phyloP scores from a whole-genome alignment of 805 yeast genomes.

The Candida xiaguanensis region DNA sequence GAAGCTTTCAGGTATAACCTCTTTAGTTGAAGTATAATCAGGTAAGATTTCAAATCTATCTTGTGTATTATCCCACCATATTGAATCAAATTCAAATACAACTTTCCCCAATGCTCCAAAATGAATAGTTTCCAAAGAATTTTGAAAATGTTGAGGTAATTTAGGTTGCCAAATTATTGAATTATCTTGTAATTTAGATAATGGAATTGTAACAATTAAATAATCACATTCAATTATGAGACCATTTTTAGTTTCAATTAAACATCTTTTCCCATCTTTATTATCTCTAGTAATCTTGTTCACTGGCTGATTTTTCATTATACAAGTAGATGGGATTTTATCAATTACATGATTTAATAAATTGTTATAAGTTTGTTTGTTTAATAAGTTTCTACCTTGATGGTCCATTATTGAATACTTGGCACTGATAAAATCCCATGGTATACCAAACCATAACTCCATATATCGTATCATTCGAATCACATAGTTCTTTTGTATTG shows the following conservation, averaged over 20 bases:
- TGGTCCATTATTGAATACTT: conserved; percentile 66
- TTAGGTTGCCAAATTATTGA: conserved; percentile 34
- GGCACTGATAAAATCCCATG: conserved; percentile 64
- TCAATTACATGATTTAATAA: conserved; percentile 42
- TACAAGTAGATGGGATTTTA: conserved; percentile 33
- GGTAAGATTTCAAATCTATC: conserved; percentile 37
- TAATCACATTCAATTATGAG: conserved; percentile 43
- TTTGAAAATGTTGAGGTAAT: conserved; percentile 16
- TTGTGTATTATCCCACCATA: conserved; percentile 42
- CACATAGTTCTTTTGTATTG: conserved; percentile 48
- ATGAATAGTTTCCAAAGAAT: conserved; percentile 23
- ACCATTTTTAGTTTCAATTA: conserved; percentile 33
- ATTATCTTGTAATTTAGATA: conserved; percentile 55
- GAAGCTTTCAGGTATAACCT: conserved; percentile 41
- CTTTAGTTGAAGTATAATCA: conserved; percentile 12
- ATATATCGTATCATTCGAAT: conserved; percentile 49
- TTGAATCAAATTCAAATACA: conserved; percentile 35
- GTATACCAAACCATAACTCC: conserved; percentile 80
- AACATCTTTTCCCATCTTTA: conserved; percentile 13
- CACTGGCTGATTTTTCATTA: conserved; percentile 44
- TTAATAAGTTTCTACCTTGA: conserved; percentile 76
- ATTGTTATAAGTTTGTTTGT: conserved; percentile 50
- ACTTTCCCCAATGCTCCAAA: conserved; percentile 43
- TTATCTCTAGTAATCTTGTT: conserved; percentile 28
- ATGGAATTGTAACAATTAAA: conserved; percentile 73